phyloP scores from a whole-genome alignment of 176 grass and related monocot genomes.

The Carex littledalei region DNA sequence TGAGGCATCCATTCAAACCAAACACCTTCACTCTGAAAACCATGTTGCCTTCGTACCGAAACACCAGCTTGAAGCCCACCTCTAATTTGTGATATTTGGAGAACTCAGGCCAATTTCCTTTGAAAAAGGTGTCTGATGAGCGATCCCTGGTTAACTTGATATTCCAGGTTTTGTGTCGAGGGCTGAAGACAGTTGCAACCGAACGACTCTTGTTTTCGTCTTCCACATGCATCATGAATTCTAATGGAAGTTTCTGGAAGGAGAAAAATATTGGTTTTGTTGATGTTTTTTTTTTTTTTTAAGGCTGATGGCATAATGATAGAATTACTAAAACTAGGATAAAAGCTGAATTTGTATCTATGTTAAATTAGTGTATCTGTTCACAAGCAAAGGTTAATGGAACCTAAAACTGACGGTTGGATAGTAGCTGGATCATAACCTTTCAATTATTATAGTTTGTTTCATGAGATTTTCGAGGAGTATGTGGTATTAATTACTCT shows the following conservation, averaged over 20 bases:
- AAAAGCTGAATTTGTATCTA: neutral
- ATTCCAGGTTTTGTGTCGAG: neutral
- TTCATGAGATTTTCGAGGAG: neutral
- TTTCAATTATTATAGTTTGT: neutral
- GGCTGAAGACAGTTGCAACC: slow-evolving; percentile 15
- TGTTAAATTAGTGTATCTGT: neutral
- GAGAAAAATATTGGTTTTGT: neutral
- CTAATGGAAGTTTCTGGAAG: slow-evolving; percentile 17
- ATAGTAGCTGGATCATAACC: neutral
- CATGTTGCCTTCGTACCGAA: slow-evolving; percentile 23
- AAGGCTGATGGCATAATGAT: neutral
- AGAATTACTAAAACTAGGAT: neutral
- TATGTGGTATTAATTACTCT: neutral
- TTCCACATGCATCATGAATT: neutral
- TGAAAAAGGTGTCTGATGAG: neutral
- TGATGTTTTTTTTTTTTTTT: neutral
- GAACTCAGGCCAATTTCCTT: neutral
- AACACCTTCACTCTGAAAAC: slow-evolving; percentile 16
- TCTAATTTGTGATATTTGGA: slow-evolving; percentile 1
- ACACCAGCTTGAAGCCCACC: neutral
- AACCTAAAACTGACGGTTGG: neutral
- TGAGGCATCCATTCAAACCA: slow-evolving; percentile 3
- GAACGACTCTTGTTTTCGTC: neutral
- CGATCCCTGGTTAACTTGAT: neutral
- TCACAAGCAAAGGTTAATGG: neutral